These are phyloP conservation scores for Chamaecyparis obtusa DNA, from an alignment of 75 land plant species.

Conservation along the genomic window DNA sequence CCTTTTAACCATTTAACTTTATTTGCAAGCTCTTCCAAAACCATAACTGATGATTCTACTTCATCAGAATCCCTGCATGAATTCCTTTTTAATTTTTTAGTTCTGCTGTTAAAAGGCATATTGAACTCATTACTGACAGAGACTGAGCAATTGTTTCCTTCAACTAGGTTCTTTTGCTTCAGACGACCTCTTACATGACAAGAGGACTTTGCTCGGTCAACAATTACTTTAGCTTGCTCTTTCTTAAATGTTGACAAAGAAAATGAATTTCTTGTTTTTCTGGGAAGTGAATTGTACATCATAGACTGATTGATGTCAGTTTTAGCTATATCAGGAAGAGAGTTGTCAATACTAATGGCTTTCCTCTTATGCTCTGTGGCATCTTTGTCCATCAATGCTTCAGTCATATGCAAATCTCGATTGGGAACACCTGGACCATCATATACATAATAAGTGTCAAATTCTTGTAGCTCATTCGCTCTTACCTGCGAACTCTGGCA, in stretches of 20 bases:
- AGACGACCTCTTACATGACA: conserved; percentile 4
- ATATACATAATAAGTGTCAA: neutral
- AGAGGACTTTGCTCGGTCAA: conserved; percentile 6
- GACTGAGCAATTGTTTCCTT: neutral
- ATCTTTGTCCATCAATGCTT: neutral
- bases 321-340: neutral
- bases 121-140: neutral
- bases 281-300: neutral
- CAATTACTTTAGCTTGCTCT: conserved; percentile 4
- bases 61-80: neutral
- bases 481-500: neutral
- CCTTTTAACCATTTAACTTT: conserved; percentile 7
- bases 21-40: conserved; percentile 5
- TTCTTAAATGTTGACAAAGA: conserved; percentile 10
- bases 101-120: conserved; percentile 7
- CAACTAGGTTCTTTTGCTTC: conserved; percentile 8
- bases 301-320: neutral
- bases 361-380: neutral
- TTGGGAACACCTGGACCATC: neutral
- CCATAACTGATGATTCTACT: conserved; percentile 4
- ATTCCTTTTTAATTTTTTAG: neutral
- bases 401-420: neutral
- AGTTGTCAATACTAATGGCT: neutral
- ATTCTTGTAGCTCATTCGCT: neutral
- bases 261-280: neutral